These are phyloP conservation scores for Cocos nucifera DNA, from an alignment of 176 grass and related monocot species.

Conservation along the genomic window DNA sequence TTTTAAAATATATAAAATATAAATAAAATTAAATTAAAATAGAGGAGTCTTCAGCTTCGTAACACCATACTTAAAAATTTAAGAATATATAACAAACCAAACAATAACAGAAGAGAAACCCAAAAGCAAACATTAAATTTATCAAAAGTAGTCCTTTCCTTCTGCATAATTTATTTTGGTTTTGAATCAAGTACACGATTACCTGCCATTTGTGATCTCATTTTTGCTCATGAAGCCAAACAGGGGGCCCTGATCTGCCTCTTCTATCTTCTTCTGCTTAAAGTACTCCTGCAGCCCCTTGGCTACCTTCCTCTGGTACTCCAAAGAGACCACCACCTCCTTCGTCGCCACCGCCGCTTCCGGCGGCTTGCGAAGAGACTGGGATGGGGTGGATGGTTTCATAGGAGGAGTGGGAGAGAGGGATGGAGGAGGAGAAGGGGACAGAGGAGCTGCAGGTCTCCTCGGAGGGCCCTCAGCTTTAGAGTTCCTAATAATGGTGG, in stretches of 20 bases:
- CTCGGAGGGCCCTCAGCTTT: slow-evolving; percentile 71
- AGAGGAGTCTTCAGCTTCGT: no score
- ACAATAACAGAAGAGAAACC: no score
- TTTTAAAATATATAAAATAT: no score
- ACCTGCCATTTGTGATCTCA: slow-evolving; percentile 96
- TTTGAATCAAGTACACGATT: neutral
- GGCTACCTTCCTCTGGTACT: slow-evolving; percentile 97
- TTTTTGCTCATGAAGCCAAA: slow-evolving; percentile 84
- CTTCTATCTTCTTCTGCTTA: slow-evolving; percentile 94
- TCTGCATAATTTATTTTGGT: neutral
- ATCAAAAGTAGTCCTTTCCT: neutral
- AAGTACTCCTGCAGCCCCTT: slow-evolving; percentile 97
- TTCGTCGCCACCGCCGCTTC: slow-evolving; percentile 2
- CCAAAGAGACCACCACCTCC: slow-evolving; percentile 48
- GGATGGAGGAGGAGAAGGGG: slow-evolving; percentile 4
- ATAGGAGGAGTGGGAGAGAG: slow-evolving; percentile 36
- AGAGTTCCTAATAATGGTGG: slow-evolving; percentile 54
- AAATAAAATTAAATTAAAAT: no score
- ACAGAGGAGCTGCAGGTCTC: slow-evolving; percentile 45
- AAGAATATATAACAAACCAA: no score
- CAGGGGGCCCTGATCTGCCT: slow-evolving; percentile 61
- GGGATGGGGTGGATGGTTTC: slow-evolving; percentile 14
- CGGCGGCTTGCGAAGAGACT: slow-evolving; percentile 17
- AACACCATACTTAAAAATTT: no score
- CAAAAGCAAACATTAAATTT: no score